Conservation (phyloP, 768 basidiomycete genomes). For the Pleurotus djamor region DNA sequence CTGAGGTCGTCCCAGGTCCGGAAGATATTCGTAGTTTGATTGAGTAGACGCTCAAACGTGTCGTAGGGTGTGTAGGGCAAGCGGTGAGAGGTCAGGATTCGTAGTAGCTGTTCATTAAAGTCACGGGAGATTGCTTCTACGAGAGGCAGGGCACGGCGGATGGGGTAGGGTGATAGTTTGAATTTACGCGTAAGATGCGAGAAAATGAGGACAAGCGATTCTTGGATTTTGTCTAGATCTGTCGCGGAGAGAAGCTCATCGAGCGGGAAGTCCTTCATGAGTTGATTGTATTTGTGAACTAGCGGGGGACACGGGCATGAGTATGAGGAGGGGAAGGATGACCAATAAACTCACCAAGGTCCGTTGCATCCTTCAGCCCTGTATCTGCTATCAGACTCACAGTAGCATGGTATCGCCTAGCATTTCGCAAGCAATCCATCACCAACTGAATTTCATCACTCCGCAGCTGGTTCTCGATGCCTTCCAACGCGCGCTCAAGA, state of each 20-base stretch:
- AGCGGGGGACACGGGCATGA: slow-evolving; percentile 3
- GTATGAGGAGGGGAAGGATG: not conserved
- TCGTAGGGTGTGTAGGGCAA: slow-evolving; percentile 93
- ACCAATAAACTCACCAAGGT: slow-evolving; percentile 56
- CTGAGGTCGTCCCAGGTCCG: slow-evolving; percentile 86
- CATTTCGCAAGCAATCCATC: slow-evolving; percentile 92
- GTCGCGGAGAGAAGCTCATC: slow-evolving; percentile 97
- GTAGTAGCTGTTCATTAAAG: slow-evolving; percentile 92
- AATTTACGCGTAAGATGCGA: slow-evolving; percentile 94
- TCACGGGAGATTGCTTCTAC: slow-evolving; percentile 98
- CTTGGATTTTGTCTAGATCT: slow-evolving; percentile 93
- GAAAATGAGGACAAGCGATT: slow-evolving; percentile 85
- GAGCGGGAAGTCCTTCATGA: slow-evolving; percentile 99
- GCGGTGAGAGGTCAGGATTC: slow-evolving; percentile 87
- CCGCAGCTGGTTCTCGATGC: slow-evolving; percentile 87
- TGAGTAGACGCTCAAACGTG: slow-evolving; percentile 86
- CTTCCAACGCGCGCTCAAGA: slow-evolving; percentile 90
- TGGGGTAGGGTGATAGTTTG: slow-evolving; percentile 96
- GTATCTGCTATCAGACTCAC: slow-evolving; percentile 99
- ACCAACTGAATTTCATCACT: slow-evolving; percentile 93
- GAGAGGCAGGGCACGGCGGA: slow-evolving; percentile 91
- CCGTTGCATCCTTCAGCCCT: slow-evolving; percentile 91
- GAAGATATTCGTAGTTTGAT: slow-evolving; percentile 75
- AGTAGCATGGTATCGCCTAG: slow-evolving; percentile 95
- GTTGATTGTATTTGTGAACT: slow-evolving; percentile 98